Evolutionary conservation across 768 basidiomycete species (phyloP), one percentile per base, ranked within the genome.

Genomic region (Mycena amicta): DNA sequence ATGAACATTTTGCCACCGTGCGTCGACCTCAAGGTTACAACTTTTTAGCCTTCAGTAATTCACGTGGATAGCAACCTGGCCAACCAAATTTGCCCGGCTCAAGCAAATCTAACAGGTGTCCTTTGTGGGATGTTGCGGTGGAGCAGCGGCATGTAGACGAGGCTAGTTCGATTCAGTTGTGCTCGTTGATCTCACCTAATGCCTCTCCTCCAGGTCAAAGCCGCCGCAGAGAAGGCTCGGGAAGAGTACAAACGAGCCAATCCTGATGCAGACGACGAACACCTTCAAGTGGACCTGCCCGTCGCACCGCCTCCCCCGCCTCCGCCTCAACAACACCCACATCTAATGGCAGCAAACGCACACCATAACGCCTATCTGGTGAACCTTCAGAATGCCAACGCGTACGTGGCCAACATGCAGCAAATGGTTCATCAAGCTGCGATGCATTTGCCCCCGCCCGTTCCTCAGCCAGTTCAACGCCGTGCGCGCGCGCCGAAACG

Each of bases 1-100:
- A 93, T 65, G 87, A 91, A 0, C 92, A 94, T 67, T 93, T 93
- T 67, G 70, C 79, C 47, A 74, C 82, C 50, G 83, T 83, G 67
- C 29, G 77, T 69, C 41, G 61, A 23, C 58, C 16, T 41, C 30
- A 26, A 3, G 26, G 18, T 30, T n/a, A 37, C 45, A 39, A 31
- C 23, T 53, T 28, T 43, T 53, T 53, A 56, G 53, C 57, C 56
- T 11, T 20, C 27, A 50, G 28, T 43, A 12, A 30, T 33, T n/a
- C n/a, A n/a, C n/a, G n/a, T n/a, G n/a, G n/a, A n/a, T 41, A 59
- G 58, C 53, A 59, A 50, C 60, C 55, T 27, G 54, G 53, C 18
- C 58, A 50, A 50, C 43, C 45, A 33, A 23, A 31, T n/a, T 54
- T 15, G 30, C 31, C 53, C 45, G 37, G 26, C 56, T 18, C 69